These are phyloP conservation scores for Geranomyces variabilis DNA, from an alignment of 192 early-diverging fungal genomes.

Conservation along the genomic window DNA sequence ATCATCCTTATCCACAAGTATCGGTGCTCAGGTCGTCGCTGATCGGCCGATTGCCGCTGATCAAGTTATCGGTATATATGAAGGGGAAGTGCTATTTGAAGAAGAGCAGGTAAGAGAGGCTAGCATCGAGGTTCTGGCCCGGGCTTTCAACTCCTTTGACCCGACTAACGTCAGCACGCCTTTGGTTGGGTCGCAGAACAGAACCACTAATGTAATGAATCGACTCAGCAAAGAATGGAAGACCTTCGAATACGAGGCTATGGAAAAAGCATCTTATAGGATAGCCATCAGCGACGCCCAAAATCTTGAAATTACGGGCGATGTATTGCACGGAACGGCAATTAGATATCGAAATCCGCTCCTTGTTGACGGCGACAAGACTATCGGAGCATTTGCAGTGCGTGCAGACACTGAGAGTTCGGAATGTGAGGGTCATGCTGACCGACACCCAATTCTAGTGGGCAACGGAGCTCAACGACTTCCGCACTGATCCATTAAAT, in stretches of 20 bases:
- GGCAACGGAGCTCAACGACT: constrained; percentile 30
- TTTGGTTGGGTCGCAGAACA: neutral
- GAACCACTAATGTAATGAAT: neutral
- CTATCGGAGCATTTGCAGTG: neutral
- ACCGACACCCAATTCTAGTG: constrained; percentile 16
- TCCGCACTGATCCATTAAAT: constrained; percentile 20
- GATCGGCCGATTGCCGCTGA: neutral
- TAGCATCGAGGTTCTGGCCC: too few species aligned
- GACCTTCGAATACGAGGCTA: neutral
- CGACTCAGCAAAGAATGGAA: neutral
- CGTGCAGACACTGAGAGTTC: neutral
- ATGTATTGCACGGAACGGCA: neutral
- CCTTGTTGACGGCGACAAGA: constrained; percentile 4
- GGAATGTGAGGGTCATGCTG: neutral
- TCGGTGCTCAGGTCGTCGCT: constrained; percentile 15
- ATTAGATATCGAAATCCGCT: constrained; percentile 5
- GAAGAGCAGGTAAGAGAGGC: constrained; percentile 20
- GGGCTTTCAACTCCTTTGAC: too few species aligned
- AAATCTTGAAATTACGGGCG: neutral
- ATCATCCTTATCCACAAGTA: neutral
- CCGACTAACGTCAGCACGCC: too few species aligned
- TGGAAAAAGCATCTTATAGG: neutral
- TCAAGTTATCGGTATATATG: constrained; percentile 28
- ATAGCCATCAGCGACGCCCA: neutral
- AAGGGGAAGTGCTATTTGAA: constrained; percentile 23